Base-by-base conservation (phyloP, 202 grass and related monocot genomes). In the Bolboschoenoplectus hybrid region DNA sequence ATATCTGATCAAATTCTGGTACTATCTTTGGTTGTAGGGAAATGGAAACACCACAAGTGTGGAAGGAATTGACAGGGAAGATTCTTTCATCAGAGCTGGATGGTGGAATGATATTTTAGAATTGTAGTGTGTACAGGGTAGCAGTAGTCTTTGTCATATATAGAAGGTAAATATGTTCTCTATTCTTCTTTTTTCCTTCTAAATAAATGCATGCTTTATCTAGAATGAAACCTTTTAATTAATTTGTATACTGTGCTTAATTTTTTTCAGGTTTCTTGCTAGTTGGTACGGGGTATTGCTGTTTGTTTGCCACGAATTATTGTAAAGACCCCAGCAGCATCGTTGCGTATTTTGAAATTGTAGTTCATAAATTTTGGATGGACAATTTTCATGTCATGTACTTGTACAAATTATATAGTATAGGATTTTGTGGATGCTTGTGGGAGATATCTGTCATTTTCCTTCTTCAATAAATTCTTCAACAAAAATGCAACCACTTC, bases 101-200 rank as follows among this genome's bases (percentile, higher is more conserved):
- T 91, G 87, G 60, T 98, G 89, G 96, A 88, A 86, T 88, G 92
- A 92, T 90, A 75, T 89, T 63, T 7, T 92, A 79, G 84, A 88
- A 81, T 51, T 93, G 49, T 84, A 93, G 74, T 85, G 74, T 85
- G 45, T 79, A 56, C 51, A 77, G 32, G 11, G 34, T 77, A 51
- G 6, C 1, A 16, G 16, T 50, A 9, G 9, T 20, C 69, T 49
- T 55, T 77, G 11, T 53, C 50, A 56, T 45, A 32, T 39, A 35
- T 76, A 55, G 26, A 57, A 79, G 74, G 74, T 57, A 79, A 58
- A 9, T 9, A 10, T 79, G 57, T 79, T 13, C 26, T 43, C 4
- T 35, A 9, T 75, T 35, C 10, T 5, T 51, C 49, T 35, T 43
- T 47, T 9, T 73, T 20, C 7, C 16, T 46, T n/a, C 44, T 52